Percentiles rank a stretch among this genome's conserved stretches.
Evolutionary conservation across 495 filamentous ascomycete genomes (phyloP).

Genomic region (Astrocystis sublimbata): DNA sequence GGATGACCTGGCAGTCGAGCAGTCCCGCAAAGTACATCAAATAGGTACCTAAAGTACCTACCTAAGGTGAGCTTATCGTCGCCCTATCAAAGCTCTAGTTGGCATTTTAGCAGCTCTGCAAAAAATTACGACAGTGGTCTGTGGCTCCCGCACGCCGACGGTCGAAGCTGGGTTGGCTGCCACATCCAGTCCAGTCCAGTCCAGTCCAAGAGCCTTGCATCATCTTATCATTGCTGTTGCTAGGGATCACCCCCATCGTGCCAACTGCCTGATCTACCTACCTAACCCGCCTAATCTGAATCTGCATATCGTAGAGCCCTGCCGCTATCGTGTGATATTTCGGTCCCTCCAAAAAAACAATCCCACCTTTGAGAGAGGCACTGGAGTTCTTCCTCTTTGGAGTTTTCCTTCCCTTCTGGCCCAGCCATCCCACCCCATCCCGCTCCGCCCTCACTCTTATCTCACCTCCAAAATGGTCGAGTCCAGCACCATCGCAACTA

Average conservation of each 20-base stretch:
- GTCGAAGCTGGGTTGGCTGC: too few relatives aligned
- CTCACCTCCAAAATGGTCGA: constrained; percentile 56
- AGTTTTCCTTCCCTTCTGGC: constrained; percentile 34
- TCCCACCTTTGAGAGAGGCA: neutral
- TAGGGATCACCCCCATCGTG: neutral
- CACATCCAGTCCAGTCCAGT: constrained; percentile 1
- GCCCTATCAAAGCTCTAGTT: constrained; percentile 14
- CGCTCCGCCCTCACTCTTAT: constrained; percentile 19
- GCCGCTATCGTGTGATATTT: neutral
- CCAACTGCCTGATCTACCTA: neutral
- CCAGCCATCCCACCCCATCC: constrained; percentile 18
- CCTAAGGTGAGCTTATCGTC: neutral
- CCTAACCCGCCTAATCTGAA: neutral
- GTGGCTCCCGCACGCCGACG: too few relatives aligned
- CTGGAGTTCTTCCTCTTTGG: too few relatives aligned
- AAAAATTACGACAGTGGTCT: constrained; percentile 13
- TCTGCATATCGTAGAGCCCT: neutral
- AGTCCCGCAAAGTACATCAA: too few relatives aligned
- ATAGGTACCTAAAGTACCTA: too few relatives aligned
- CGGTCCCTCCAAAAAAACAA: neutral
- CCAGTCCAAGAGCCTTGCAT: neutral
- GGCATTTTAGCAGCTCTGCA: constrained; percentile 10
- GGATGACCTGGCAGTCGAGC: constrained; percentile 3
- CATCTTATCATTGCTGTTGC: neutral
- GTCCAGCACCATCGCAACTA: constrained; percentile 71